These are phyloP conservation scores for Helminthosporium solani DNA, from an alignment of 2,329 filamentous ascomycete species.

Conservation along the genomic window DNA sequence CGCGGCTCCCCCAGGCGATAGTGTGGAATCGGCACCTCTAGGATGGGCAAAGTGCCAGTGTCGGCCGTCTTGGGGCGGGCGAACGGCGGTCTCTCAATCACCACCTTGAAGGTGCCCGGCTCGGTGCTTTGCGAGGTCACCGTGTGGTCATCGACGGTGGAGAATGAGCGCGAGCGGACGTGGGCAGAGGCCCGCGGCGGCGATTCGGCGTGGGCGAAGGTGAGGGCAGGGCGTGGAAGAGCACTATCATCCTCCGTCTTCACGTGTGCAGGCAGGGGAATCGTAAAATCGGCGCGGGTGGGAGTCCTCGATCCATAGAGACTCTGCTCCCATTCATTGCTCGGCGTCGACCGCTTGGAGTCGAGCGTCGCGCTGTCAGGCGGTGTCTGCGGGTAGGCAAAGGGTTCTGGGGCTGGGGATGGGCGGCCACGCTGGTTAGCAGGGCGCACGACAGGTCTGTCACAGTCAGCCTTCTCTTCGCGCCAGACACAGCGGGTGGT, in stretches of 20 bases:
- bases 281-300: slow-evolving; percentile 26
- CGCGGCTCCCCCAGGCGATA: slow-evolving; percentile 80
- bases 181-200: slow-evolving; percentile 27
- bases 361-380: slow-evolving; percentile 40
- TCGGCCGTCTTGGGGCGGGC: slow-evolving; percentile 66
- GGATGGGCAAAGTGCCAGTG: slow-evolving; percentile 54
- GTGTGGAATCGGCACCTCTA: slow-evolving; percentile 78
- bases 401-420: slow-evolving; percentile 30
- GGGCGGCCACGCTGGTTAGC: slow-evolving; percentile 37
- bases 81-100: slow-evolving; percentile 69
- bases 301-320: slow-evolving; percentile 37
- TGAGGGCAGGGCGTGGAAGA: slow-evolving; percentile 15
- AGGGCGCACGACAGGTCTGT: slow-evolving; percentile 40
- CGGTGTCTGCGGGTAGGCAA: slow-evolving; percentile 42
- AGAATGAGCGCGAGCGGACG: slow-evolving; percentile 70
- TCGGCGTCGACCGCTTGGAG: slow-evolving; percentile 15
- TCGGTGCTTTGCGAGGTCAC: slow-evolving; percentile 54
- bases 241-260: slow-evolving; percentile 19
- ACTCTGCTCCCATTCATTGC: slow-evolving; percentile 42
- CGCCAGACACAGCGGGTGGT: background rate
- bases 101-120: slow-evolving; percentile 71
- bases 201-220: slow-evolving; percentile 17
- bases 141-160: slow-evolving; percentile 67
- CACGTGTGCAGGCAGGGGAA: slow-evolving; percentile 19
- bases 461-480: background rate